Evolutionary conservation across 352 stramenopile species (phyloP).

Genomic region (Globisporangium nagaii): DNA sequence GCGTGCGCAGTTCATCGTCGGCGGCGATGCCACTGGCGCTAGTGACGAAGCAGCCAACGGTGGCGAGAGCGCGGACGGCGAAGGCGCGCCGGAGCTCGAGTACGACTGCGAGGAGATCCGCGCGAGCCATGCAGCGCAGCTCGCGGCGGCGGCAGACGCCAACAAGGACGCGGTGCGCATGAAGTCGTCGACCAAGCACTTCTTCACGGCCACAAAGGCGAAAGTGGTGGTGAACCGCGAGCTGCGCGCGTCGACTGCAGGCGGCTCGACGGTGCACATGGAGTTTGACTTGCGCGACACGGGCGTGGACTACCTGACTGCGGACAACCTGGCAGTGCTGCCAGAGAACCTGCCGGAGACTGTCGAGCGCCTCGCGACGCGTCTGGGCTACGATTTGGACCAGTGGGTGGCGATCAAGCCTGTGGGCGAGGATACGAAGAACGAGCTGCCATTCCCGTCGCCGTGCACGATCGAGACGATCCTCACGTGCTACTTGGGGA

Average conservation of each 20-base stretch:
- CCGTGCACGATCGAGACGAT: constrained; percentile 91
- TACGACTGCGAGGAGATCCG: constrained; percentile 51
- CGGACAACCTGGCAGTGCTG: constrained; percentile 93
- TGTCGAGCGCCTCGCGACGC: constrained; percentile 81
- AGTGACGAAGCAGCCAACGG: neutral
- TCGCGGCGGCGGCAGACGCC: neutral
- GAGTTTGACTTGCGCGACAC: constrained; percentile 86
- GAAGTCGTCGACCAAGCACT: constrained; percentile 86
- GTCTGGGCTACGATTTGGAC: constrained; percentile 89
- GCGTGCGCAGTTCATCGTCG: constrained; percentile 53
- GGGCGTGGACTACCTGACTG: constrained; percentile 88
- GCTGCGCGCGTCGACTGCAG: constrained; percentile 71
- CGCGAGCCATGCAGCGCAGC: constrained; percentile 12
- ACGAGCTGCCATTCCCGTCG: constrained; percentile 90
- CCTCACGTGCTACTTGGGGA: constrained; percentile 91
- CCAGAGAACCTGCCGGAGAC: constrained; percentile 79
- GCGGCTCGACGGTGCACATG: constrained; percentile 87
- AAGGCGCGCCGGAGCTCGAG: constrained; percentile 46
- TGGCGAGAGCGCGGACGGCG: constrained; percentile 7
- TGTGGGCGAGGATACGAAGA: constrained; percentile 33
- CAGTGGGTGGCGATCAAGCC: constrained; percentile 81
- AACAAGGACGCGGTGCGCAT: constrained; percentile 39
- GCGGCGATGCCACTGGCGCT: constrained; percentile 15
- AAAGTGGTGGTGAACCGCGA: constrained; percentile 88
- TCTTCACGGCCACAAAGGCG: constrained; percentile 80